Evolutionary conservation across 2,329 filamentous ascomycete species (phyloP).

Genomic region (Pestalotiopsis fici): DNA sequence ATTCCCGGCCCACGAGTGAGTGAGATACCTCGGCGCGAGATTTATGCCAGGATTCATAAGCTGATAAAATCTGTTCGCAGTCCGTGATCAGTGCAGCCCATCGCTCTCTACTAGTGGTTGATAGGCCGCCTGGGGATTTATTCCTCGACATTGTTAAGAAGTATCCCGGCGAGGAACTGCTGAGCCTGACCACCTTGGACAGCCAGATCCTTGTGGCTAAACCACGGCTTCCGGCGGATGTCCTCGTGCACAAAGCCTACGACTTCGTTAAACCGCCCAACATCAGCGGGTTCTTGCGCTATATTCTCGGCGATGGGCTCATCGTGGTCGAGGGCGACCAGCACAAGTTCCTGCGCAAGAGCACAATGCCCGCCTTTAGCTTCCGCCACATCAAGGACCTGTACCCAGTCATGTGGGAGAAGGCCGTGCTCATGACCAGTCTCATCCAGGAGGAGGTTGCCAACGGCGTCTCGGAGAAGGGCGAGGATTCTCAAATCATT

Average conservation of each 20-base stretch:
- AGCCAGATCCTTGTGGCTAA: conserved; percentile 19
- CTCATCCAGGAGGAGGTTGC: conserved; percentile 39
- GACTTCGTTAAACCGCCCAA: conserved; percentile 52
- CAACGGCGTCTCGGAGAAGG: background rate
- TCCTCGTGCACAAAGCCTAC: conserved; percentile 51
- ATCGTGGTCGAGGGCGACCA: conserved; percentile 69
- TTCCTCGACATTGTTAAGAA: conserved; percentile 21
- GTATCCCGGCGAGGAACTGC: conserved; percentile 20
- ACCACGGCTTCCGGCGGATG: conserved; percentile 46
- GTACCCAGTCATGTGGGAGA: conserved; percentile 70
- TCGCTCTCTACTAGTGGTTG: conserved; percentile 14
- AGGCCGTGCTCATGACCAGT: conserved; percentile 34
- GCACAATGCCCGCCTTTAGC: conserved; percentile 66
- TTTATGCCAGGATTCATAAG: background rate
- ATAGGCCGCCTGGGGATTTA: conserved; percentile 15
- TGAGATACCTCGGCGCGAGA: background rate
- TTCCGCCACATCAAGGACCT: conserved; percentile 70
- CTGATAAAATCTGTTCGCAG: background rate
- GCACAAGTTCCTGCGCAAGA: conserved; percentile 70
- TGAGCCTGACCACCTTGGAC: conserved; percentile 18
- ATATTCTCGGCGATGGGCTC: conserved; percentile 59
- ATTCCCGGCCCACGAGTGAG: conserved; percentile 21
- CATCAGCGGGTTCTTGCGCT: conserved; percentile 49
- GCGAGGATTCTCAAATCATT: conserved; percentile 25
- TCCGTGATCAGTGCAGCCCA: conserved; percentile 15